These are phyloP conservation scores for Melocanna baccifera DNA, from an alignment of 176 grass and related monocot genomes.

Conservation along the genomic window DNA sequence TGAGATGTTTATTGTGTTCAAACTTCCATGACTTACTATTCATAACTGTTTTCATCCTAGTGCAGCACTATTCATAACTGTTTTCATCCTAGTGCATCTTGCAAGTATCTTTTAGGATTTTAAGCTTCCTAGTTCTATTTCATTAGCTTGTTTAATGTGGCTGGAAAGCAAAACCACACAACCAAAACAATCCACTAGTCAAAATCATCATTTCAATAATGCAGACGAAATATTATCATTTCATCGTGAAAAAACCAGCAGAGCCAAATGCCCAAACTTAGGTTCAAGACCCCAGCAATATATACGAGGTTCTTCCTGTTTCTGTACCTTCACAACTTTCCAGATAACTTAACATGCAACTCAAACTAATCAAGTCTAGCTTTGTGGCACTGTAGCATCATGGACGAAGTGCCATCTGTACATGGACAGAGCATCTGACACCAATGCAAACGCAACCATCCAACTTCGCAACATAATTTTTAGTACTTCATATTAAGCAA, in stretches of 20 bases:
- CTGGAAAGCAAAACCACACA: background rate
- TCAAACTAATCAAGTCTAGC: background rate
- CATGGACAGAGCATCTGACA: background rate
- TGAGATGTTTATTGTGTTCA: background rate
- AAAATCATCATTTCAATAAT: background rate
- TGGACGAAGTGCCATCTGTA: background rate
- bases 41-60: background rate
- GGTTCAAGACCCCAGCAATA: background rate
- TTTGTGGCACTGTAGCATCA: background rate
- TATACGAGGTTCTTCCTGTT: background rate
- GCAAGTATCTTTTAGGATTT: background rate
- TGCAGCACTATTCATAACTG: background rate
- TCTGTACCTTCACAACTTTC: background rate
- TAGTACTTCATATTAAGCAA: background rate
- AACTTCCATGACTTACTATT: background rate
- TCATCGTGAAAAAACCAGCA: background rate
- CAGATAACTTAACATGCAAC: background rate
- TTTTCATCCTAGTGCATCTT: background rate
- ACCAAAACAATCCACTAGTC: background rate
- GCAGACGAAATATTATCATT: background rate
- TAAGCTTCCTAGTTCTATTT: background rate
- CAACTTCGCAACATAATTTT: background rate
- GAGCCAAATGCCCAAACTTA: background rate
- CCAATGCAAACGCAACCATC: background rate
- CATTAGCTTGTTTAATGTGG: background rate